phyloP scores from a whole-genome alignment of 352 stramenopile genomes.

The Pythium graminicola region DNA sequence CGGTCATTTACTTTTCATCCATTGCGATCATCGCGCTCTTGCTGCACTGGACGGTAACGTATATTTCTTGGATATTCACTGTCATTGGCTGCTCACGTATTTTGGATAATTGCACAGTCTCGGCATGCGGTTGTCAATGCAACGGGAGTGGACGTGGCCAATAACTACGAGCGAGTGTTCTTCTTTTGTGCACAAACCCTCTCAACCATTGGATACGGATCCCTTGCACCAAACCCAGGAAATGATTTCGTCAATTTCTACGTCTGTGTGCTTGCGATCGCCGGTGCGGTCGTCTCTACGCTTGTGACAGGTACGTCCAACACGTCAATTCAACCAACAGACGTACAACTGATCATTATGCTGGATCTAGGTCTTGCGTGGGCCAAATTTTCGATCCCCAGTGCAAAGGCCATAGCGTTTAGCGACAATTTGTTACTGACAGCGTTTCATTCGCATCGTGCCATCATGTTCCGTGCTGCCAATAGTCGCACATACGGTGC shows the following conservation, averaged over 20 bases:
- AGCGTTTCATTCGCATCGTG: constrained; percentile 40
- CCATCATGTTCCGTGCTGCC: constrained; percentile 51
- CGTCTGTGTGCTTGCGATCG: constrained; percentile 43
- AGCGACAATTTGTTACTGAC: constrained; percentile 46
- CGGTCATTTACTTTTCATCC: constrained; percentile 32
- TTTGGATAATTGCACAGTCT: background rate
- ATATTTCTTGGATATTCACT: background rate
- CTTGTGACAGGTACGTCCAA: constrained; percentile 46
- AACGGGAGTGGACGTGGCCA: constrained; percentile 7
- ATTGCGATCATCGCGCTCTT: constrained; percentile 36
- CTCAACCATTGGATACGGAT: constrained; percentile 51
- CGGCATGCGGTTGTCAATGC: constrained; percentile 20
- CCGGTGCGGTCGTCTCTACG: constrained; percentile 36
- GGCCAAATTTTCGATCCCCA: constrained; percentile 61
- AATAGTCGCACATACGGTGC: constrained; percentile 48
- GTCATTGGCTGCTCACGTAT: background rate
- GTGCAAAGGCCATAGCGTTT: constrained; percentile 40
- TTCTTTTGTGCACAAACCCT: constrained; percentile 61
- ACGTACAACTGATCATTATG: background rate
- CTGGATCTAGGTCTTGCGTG: constrained; percentile 36
- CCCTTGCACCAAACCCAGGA: constrained; percentile 36
- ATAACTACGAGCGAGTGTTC: constrained; percentile 34
- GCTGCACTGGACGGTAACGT: constrained; percentile 39
- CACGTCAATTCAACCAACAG: background rate
- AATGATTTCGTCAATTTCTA: constrained; percentile 55